Conservation (phyloP, 352 stramenopile species). For the Phytophthora idaei region DNA sequence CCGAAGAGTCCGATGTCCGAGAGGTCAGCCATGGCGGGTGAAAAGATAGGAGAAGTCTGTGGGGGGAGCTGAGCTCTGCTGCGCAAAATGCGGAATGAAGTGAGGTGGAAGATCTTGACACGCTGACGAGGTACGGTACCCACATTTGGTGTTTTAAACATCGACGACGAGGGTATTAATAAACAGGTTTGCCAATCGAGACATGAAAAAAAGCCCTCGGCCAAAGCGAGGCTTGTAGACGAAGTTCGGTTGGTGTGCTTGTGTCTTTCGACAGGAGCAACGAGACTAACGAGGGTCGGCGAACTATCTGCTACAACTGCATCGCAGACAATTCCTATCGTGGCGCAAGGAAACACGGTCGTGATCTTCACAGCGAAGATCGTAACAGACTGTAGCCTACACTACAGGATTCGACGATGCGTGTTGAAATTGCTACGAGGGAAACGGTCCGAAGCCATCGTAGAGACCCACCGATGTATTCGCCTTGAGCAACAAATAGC, state of each 20-base stretch:
- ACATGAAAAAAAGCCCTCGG: slow-evolving; percentile 21
- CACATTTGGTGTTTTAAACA: slow-evolving; percentile 13
- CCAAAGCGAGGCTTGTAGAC: not conserved
- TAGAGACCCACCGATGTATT: not conserved
- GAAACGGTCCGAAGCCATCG: too few relatives aligned
- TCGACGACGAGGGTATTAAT: slow-evolving; percentile 8
- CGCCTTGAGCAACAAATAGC: not conserved
- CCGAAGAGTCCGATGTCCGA: slow-evolving; percentile 91
- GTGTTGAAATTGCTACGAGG: too few relatives aligned
- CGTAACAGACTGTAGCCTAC: too few relatives aligned
- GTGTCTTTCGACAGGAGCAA: not conserved
- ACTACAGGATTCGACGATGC: not conserved
- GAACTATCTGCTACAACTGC: not conserved
- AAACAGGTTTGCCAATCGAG: slow-evolving; percentile 13
- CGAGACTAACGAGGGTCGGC: too few relatives aligned
- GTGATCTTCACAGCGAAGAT: too few relatives aligned
- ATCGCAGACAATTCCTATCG: not conserved
- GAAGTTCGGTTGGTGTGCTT: too few relatives aligned
- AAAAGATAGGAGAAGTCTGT: slow-evolving; percentile 3
- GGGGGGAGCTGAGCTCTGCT: slow-evolving; percentile 11
- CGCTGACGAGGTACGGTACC: not conserved
- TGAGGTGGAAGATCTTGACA: slow-evolving; percentile 19
- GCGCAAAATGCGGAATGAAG: slow-evolving; percentile 41
- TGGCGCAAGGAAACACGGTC: not conserved
- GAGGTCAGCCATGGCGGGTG: slow-evolving; percentile 59